Base-by-base conservation (phyloP, 495 filamentous ascomycete species). In the Penicillium nucicola region DNA sequence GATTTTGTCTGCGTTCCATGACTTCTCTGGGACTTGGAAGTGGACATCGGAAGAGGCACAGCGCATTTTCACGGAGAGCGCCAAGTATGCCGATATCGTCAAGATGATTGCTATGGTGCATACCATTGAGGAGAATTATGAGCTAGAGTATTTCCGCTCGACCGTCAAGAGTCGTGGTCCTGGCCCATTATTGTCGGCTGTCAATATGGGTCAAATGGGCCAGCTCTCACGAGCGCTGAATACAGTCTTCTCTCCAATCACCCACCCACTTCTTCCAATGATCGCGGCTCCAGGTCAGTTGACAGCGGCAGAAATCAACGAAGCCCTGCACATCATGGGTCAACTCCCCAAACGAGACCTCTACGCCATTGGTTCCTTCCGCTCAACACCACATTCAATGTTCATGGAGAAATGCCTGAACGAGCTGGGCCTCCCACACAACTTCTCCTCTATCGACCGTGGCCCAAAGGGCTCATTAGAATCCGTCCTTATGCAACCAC, bases 351-450 rank as follows among this genome's bases (percentile, higher is more conserved):
- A 86, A 65, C 86, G 84, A 37, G 85, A 84, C 62, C 78, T 93
- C 19, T 91, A 90, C 57, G 87, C 85, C 36, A 86, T 92, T 55
- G 87, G 84, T 42, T 87, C 81, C 18, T 83, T 86, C 37, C 81
- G 82, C 18, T 77, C 83, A 3, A 86, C 81, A 8, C 84, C 86
- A 0, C 86, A 90, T 57, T 86, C 87, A 12, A 84, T 88, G 61
- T 92, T 91, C 63, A 90, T 88, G 71, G 87, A 90, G 59, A 91
- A 92, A 61, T 92, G 88, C 58, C 84, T 93, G 65, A 93, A 93
- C 61, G 89, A 93, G 64, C 78, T 92, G 17, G 86, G 87, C 15
- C 72, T 93, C n/a, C 88, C 88, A 17, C 89, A 93, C 50, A 82
- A 84, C 47, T 85, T 91, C 59, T 81, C 79, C 23, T 84, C 83